Evolutionary conservation across 352 stramenopile genomes (phyloP).

Genomic region (Phytopythium montanum): DNA sequence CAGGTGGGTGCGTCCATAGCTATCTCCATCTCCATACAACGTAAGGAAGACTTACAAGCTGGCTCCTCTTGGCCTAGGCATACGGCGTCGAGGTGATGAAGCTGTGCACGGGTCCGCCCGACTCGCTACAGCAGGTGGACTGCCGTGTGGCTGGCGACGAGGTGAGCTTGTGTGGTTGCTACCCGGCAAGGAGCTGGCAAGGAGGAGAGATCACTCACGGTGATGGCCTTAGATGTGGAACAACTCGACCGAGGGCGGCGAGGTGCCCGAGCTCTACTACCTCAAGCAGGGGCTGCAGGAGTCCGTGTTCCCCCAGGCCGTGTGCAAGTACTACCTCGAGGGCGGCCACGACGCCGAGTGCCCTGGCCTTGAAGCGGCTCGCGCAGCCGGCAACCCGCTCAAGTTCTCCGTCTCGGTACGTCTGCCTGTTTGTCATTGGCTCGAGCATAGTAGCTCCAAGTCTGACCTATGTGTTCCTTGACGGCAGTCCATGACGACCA

Average conservation of each 20-base stretch:
- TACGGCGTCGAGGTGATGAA: conserved; percentile 72
- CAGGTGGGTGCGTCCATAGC: conserved; percentile 26
- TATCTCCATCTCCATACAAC: not conserved
- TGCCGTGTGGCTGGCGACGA: conserved; percentile 66
- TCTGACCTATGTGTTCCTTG: not conserved
- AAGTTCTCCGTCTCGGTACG: conserved; percentile 65
- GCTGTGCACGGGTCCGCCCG: conserved; percentile 54
- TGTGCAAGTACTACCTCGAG: conserved; percentile 70
- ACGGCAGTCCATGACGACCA: conserved; percentile 62
- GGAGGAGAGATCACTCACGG: too few species aligned
- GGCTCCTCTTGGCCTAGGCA: conserved; percentile 18
- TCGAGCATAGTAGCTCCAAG: not conserved
- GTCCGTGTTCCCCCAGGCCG: conserved; percentile 60
- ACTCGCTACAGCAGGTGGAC: conserved; percentile 65
- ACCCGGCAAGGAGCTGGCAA: too few species aligned
- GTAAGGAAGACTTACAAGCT: not conserved
- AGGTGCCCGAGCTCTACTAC: conserved; percentile 76
- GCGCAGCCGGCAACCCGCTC: conserved; percentile 49
- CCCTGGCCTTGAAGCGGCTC: conserved; percentile 50
- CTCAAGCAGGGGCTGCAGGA: conserved; percentile 69
- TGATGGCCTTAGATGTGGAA: conserved; percentile 55
- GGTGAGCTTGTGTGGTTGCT: conserved; percentile 12
- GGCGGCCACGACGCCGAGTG: conserved; percentile 63
- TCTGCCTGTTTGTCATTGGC: conserved; percentile 1
- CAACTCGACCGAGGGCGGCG: conserved; percentile 75